These are phyloP conservation scores for Sarocladiaceae sp. DNA, from an alignment of 2,329 filamentous ascomycete species.

Conservation along the genomic window DNA sequence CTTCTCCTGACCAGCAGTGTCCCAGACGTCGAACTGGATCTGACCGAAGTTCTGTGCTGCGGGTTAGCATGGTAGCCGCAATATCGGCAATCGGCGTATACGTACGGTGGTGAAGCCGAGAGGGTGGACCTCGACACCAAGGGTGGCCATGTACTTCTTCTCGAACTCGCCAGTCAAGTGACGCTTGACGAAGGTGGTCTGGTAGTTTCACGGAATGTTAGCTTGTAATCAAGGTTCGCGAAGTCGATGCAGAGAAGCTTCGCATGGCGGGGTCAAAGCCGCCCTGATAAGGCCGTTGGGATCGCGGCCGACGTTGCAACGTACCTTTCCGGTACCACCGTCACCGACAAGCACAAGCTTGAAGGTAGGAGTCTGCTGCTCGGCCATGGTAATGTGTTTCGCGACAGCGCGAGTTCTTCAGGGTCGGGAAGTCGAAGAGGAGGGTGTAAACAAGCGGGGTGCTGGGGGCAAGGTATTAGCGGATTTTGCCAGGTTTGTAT, in stretches of 20 bases:
- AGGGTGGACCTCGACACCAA: constrained; percentile 98
- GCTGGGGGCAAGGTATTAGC: constrained; percentile 20
- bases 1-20: constrained; percentile 98
- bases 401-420: constrained; percentile 6
- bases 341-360: constrained; percentile 99
- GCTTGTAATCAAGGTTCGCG: constrained; percentile 7
- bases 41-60: constrained; percentile 73
- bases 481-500: background rate
- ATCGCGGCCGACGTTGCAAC: constrained; percentile 13
- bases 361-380: constrained; percentile 68
- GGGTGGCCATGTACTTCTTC: constrained; percentile 99
- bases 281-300: background rate
- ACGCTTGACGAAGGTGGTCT: constrained; percentile 99
- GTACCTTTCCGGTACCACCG: constrained; percentile 97
- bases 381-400: constrained; percentile 54
- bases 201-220: constrained; percentile 14
- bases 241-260: background rate
- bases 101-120: constrained; percentile 96
- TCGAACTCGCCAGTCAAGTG: constrained; percentile 99
- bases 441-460: constrained; percentile 43
- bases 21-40: constrained; percentile 99
- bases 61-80: constrained; percentile 18
- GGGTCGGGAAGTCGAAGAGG: constrained; percentile 8
- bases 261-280: constrained; percentile 3
- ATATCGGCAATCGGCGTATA: constrained; percentile 24